A percentile compares a stretch with the other conserved stretches of the same genome.
Evolutionary conservation across 768 basidiomycete species (phyloP).

Genomic region (Chalciporus piperatus): DNA sequence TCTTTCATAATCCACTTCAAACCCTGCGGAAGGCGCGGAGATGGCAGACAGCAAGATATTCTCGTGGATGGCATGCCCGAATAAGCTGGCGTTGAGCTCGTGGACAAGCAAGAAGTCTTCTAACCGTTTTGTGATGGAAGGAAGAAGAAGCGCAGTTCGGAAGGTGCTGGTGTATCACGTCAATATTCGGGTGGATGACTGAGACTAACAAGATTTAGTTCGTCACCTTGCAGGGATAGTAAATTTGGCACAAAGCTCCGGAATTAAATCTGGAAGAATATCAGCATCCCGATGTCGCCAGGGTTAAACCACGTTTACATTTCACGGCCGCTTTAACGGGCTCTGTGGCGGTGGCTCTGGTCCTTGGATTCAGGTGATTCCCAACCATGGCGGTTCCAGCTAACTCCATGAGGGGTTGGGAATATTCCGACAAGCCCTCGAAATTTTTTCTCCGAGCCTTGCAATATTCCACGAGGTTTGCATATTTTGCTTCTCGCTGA

Average conservation of each 20-base stretch:
- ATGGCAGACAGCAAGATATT: conserved; percentile 62
- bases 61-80: conserved; percentile 61
- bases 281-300: conserved; percentile 27
- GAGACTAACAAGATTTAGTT: conserved; percentile 20
- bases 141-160: conserved; percentile 66
- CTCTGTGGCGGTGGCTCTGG: conserved; percentile 36
- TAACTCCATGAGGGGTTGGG: conserved; percentile 75
- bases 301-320: conserved; percentile 44
- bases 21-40: conserved; percentile 64
- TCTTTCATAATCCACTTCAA: conserved; percentile 79
- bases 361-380: conserved; percentile 60
- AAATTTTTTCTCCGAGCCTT: conserved; percentile 60
- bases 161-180: conserved; percentile 48
- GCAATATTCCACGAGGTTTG: conserved; percentile 65
- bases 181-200: conserved; percentile 18
- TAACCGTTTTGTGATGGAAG: conserved; percentile 69
- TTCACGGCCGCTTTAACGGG: conserved; percentile 47
- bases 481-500: conserved; percentile 61
- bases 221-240: conserved; percentile 70
- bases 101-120: conserved; percentile 75
- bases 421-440: conserved; percentile 54
- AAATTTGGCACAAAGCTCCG: conserved; percentile 74
- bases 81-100: conserved; percentile 70
- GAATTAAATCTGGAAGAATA: conserved; percentile 63
- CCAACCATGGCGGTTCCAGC: conserved; percentile 44